Base-by-base conservation (phyloP, 495 filamentous ascomycete genomes). In the Trichoderma gamsii region DNA sequence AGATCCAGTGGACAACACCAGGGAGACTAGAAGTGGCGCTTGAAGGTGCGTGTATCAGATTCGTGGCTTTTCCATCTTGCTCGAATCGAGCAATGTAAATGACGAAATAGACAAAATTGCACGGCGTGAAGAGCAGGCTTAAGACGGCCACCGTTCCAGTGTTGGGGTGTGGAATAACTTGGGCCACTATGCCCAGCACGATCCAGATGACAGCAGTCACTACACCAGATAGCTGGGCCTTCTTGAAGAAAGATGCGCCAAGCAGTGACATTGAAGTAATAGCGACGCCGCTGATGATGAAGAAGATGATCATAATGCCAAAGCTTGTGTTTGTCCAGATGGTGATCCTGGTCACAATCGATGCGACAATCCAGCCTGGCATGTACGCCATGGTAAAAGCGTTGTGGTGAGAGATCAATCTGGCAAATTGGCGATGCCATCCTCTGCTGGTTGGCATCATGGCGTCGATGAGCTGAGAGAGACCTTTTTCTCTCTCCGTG, bases 391-490 rank as follows among this genome's bases (percentile, higher is more conserved):
- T 69, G 67, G 84, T 81, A 75, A 89, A 84, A 13, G 86, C 79
- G 12, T 87, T 67, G 70, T 85, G 82, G 66, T 84, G 82, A 5
- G 83, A 80, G n/a, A 84, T 66, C n/a, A 88, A 72, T 1, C 86
- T 79, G 44, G 65, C 65, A 25, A 80, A 73, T 76, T 89, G 88
- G 32, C 83, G 82, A 69, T 85, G 72, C 84, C 84, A 87, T 11
- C 79, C 59, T 25, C 41, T 18, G 41, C 35, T 29, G 75, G 18
- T 71, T 70, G 8, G 86, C 76, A 89, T 88, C 84, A 90, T 90
- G 25, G 87, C 85, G 73, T 91, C 89, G 56, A 91, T 83, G 41
- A 91, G 77, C 63, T 86, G 84, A 8, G 87, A 87, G 78, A 89
- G 86, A 8, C 88, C 89, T 1, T 81, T 72, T 74, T 90, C 89